Conservation (phyloP, 345 rosid species). For the Erysimum cheiranthoides region DNA sequence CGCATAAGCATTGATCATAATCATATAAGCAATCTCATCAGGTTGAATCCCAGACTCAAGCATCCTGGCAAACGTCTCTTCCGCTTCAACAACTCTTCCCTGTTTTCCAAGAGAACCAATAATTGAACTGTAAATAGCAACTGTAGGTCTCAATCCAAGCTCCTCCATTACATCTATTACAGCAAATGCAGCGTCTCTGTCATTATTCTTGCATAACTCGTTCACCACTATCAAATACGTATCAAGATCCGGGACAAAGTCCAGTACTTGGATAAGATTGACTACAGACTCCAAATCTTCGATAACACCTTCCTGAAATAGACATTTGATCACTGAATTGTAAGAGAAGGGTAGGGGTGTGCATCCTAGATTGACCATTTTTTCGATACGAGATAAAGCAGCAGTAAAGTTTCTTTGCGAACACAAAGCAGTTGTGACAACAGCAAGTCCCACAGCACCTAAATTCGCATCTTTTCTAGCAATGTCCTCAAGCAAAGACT, state of each 20-base stretch:
- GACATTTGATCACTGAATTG: conserved; percentile 64
- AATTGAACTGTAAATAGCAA: conserved; percentile 65
- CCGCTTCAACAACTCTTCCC: conserved; percentile 58
- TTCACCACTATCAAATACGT: conserved; percentile 62
- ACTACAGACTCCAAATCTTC: conserved; percentile 50
- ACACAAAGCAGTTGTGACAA: conserved; percentile 64
- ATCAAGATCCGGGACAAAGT: conserved; percentile 54
- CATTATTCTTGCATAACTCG: conserved; percentile 57
- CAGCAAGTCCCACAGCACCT: conserved; percentile 57
- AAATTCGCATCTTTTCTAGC: conserved; percentile 47
- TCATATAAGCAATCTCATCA: conserved; percentile 66
- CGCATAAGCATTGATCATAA: conserved; percentile 73
- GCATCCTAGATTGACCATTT: conserved; percentile 56
- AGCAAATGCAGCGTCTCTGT: conserved; percentile 52
- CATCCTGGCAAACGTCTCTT: conserved; percentile 65
- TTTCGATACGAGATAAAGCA: conserved; percentile 50
- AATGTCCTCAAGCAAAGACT: conserved; percentile 56
- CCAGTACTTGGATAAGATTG: conserved; percentile 52
- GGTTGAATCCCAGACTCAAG: conserved; percentile 65
- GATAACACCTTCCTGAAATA: conserved; percentile 51
- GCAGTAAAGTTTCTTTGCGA: conserved; percentile 47
- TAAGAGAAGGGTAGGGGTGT: conserved; percentile 56
- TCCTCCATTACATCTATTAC: conserved; percentile 58
- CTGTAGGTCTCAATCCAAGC: conserved; percentile 61
- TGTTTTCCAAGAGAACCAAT: conserved; percentile 56